phyloP scores from a whole-genome alignment of 495 filamentous ascomycete species.

The Neurospora intermedia region DNA sequence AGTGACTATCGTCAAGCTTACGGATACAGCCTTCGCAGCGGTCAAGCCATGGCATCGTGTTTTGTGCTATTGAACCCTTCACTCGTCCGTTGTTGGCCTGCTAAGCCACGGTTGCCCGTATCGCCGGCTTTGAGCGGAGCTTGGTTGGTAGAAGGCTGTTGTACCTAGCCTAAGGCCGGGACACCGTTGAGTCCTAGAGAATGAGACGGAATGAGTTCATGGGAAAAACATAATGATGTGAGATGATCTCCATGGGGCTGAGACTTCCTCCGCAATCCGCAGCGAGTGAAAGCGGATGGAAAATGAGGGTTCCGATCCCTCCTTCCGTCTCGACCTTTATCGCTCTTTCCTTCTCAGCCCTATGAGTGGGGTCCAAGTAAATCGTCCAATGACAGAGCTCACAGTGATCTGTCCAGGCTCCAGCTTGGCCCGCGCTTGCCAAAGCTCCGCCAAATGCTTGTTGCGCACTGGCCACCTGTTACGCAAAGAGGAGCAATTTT shows the following conservation, averaged over 20 bases:
- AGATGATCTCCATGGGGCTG: not conserved
- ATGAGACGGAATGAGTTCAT: not conserved
- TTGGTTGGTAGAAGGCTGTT: not conserved
- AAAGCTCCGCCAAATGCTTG: not conserved
- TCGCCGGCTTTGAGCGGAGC: not conserved
- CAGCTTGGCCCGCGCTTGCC: not conserved
- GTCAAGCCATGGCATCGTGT: not conserved
- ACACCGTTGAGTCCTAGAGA: not conserved
- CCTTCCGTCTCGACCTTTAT: not conserved
- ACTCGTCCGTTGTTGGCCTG: not conserved
- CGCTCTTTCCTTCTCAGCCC: not conserved
- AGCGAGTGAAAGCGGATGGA: not conserved
- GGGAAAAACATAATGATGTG: not conserved
- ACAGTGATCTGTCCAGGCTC: not conserved
- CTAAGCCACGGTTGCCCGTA: not conserved
- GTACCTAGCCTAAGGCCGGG: not conserved
- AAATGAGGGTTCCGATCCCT: not conserved
- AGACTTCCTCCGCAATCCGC: not conserved
- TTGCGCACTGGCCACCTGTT: not conserved
- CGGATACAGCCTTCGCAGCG: not conserved
- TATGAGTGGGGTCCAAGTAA: not conserved
- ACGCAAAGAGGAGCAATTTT: not conserved
- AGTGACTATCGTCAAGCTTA: not conserved
- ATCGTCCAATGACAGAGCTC: not conserved
- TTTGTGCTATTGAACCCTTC: not conserved